A percentile compares a stretch with the other conserved stretches of the same genome.
Evolutionary conservation across 768 basidiomycete species (phyloP).

Genomic region (Suillus paluster): DNA sequence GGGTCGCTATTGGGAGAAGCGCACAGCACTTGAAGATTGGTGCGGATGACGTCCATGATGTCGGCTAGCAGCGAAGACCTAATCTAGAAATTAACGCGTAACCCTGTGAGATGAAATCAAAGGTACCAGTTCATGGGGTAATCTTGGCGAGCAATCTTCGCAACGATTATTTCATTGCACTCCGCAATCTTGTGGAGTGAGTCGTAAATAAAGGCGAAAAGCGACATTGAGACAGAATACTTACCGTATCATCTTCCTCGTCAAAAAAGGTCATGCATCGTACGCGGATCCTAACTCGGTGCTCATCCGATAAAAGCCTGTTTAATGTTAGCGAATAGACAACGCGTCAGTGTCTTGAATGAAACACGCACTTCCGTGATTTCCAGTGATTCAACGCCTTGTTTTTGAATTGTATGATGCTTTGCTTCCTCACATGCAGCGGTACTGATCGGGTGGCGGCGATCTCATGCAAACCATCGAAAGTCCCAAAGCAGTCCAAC

Average conservation of each 20-base stretch:
- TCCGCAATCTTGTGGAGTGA: conserved; percentile 64
- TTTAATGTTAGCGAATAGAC: conserved; percentile 16
- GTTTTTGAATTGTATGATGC: conserved; percentile 92
- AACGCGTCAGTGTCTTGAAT: background rate
- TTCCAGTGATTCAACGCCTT: conserved; percentile 75
- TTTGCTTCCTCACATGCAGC: conserved; percentile 71
- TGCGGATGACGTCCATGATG: conserved; percentile 59
- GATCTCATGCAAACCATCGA: conserved; percentile 73
- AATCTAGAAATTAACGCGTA: conserved; percentile 9
- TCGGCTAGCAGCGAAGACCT: conserved; percentile 36
- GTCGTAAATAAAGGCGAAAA: conserved; percentile 10
- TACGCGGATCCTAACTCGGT: conserved; percentile 65
- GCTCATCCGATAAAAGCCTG: conserved; percentile 73
- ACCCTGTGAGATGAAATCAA: background rate
- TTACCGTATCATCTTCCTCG: conserved; percentile 75
- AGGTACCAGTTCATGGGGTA: conserved; percentile 74
- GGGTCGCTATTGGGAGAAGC: conserved; percentile 45
- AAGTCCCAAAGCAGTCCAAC: conserved; percentile 71
- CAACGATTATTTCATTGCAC: conserved; percentile 74
- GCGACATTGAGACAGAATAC: conserved; percentile 15
- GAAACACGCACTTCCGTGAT: conserved; percentile 63
- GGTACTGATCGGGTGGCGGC: conserved; percentile 65
- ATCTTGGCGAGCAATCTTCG: conserved; percentile 79
- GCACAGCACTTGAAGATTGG: conserved; percentile 55
- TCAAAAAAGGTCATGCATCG: conserved; percentile 71